These are phyloP conservation scores for Sclerotinia minor DNA, from an alignment of 2,329 filamentous ascomycete genomes.

Conservation along the genomic window DNA sequence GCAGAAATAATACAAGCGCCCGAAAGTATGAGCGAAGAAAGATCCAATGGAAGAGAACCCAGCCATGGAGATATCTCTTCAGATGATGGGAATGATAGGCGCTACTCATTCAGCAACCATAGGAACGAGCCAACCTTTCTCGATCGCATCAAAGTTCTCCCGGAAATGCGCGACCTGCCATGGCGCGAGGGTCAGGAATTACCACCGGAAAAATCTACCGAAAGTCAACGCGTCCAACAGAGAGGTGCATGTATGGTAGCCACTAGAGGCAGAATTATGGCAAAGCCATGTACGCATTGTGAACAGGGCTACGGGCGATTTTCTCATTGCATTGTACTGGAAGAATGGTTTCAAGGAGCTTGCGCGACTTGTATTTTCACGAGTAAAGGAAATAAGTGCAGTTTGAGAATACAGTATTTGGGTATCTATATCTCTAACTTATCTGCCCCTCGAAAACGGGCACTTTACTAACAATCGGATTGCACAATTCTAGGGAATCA, in stretches of 20 bases:
- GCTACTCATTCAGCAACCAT: slow-evolving; percentile 8
- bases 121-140: slow-evolving; percentile 20
- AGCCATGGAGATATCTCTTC: neutral
- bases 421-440: slow-evolving; percentile 25
- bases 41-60: slow-evolving; percentile 10
- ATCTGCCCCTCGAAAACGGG: neutral
- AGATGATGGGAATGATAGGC: slow-evolving; percentile 7
- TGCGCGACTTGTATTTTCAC: slow-evolving; percentile 37
- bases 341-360: slow-evolving; percentile 37
- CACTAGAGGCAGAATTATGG: slow-evolving; percentile 30
- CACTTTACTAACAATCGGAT: neutral
- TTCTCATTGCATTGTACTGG: slow-evolving; percentile 34
- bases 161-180: slow-evolving; percentile 34
- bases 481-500: slow-evolving; percentile 27
- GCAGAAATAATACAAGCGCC: neutral
- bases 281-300: slow-evolving; percentile 33
- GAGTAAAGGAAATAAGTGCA: slow-evolving; percentile 37
- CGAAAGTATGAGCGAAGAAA: neutral
- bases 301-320: slow-evolving; percentile 34
- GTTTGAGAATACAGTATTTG: slow-evolving; percentile 31
- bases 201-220: slow-evolving; percentile 32
- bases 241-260: slow-evolving; percentile 34
- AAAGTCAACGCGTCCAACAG: slow-evolving; percentile 36
- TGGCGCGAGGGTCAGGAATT: slow-evolving; percentile 36
- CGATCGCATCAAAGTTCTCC: slow-evolving; percentile 26